Evolutionary conservation across 1,139 yeast genomes (phyloP).

Genomic region (Taiozyma sp.): DNA sequence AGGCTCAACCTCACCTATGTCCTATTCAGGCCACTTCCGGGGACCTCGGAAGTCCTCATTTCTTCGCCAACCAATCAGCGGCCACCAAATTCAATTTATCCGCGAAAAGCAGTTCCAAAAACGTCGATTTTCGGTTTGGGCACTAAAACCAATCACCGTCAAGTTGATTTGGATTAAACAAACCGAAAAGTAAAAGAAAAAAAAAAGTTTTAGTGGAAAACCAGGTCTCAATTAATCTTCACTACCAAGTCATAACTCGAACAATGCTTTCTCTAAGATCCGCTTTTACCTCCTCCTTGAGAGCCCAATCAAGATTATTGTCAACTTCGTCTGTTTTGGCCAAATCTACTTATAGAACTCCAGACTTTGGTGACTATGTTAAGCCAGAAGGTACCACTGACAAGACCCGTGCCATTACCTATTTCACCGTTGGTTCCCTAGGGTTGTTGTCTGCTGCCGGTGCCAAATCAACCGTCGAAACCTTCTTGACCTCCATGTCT

Average conservation of each 20-base stretch:
- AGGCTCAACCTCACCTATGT: neutral
- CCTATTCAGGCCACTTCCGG: neutral
- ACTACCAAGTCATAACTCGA: neutral
- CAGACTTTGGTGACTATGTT: conserved; percentile 83
- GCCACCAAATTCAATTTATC: neutral
- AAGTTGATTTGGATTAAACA: conserved; percentile 20
- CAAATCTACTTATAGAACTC: conserved; percentile 84
- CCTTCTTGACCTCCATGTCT: conserved; percentile 89
- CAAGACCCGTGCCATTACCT: conserved; percentile 80
- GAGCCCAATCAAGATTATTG: conserved; percentile 37
- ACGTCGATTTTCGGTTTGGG: conserved; percentile 1
- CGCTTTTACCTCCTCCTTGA: conserved; percentile 12
- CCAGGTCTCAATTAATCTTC: neutral
- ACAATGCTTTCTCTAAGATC: conserved; percentile 12
- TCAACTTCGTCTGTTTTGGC: conserved; percentile 47
- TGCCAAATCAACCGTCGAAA: conserved; percentile 96
- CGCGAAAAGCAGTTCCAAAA: neutral
- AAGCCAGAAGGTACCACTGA: conserved; percentile 66
- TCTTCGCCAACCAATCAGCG: neutral
- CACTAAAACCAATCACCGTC: conserved; percentile 21
- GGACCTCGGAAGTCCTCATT: neutral
- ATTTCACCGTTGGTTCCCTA: conserved; percentile 97
- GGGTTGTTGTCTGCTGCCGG: conserved; percentile 95
- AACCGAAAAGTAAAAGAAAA: conserved; percentile 3
- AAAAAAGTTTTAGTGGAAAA: conserved; percentile 1